Evolutionary conservation across 345 rosid genomes (phyloP), one percentile per base, ranked within the genome.

Genomic region (Geranium brycei): DNA sequence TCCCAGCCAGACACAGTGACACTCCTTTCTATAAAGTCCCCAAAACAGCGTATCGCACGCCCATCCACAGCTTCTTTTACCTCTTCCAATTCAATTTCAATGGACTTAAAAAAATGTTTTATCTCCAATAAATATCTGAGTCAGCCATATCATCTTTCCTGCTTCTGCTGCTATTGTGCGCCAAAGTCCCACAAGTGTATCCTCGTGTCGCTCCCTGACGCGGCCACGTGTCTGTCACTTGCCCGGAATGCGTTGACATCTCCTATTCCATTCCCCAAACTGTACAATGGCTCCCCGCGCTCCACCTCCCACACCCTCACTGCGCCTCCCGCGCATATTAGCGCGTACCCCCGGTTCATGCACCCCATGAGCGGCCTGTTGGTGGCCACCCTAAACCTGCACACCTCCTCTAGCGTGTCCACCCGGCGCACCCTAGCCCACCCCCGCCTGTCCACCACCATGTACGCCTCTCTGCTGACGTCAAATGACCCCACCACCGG

Each of bases 181-280:
- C 99, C 95, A 35, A 88, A 90, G 77, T 93, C 91, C 99, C 99
- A 93, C 7, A 93, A 66, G 64, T 90, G 91, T 74, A 93, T 79
- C 0, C 63, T 57, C 19, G 76, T 68, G 57, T 76, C 87, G 13
- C 59, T 63, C 2, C 84, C 62, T 4, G 79, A 76, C n/a, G 76
- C 97, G 3, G 86, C 97, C 80, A 93, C 89, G 76, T 93, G 82
- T 64, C 92, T 76, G 7, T 88, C 96, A 31, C 84, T 77, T 0
- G 84, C 87, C 40, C 77, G 88, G 3, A 89, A 72, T 0, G 87
- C 95, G 10, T 68, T 81, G 1, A 82, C 79, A 8, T 77, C 89
- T 2, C 82, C 96, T 0, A 81, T 12, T 60, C 86, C 76, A 71
- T 86, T 91, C 17, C 74, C 67, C 1, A 90, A 57, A 51, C 68